Evolutionary conservation across 2,329 filamentous ascomycete species (phyloP).

Genomic region (Mycogone perniciosa): DNA sequence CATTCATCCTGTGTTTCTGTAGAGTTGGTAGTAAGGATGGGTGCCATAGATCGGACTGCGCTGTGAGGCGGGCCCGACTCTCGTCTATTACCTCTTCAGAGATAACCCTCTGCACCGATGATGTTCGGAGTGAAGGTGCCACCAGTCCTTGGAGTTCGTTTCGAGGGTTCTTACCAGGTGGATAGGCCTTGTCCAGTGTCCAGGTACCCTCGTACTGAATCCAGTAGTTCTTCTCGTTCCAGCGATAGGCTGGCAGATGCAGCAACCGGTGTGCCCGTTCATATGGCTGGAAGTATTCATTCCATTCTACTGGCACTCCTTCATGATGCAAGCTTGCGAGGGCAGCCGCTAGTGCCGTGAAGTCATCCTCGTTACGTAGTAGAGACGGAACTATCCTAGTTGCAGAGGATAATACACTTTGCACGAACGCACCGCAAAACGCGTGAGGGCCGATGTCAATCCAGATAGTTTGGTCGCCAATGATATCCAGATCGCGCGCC

Average conservation of each 20-base stretch:
- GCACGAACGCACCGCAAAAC: not conserved
- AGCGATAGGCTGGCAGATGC: slow-evolving; percentile 61
- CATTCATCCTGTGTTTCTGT: not conserved
- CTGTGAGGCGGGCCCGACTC: not conserved
- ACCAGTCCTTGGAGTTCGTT: not conserved
- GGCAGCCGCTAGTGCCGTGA: not conserved
- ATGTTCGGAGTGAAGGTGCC: not conserved
- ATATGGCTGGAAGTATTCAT: slow-evolving; percentile 55
- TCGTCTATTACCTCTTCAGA: not conserved
- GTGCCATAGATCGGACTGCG: not conserved
- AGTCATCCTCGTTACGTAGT: slow-evolving; percentile 43
- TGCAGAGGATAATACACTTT: not conserved
- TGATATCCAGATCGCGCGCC: not conserved
- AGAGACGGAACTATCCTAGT: slow-evolving; percentile 36
- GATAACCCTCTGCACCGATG: not conserved
- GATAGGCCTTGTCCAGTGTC: slow-evolving; percentile 41
- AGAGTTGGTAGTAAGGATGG: not conserved
- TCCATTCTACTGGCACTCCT: slow-evolving; percentile 61
- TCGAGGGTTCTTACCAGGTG: not conserved
- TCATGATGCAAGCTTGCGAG: slow-evolving; percentile 26
- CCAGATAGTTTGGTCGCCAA: not conserved
- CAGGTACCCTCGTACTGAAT: slow-evolving; percentile 35
- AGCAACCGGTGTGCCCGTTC: slow-evolving; percentile 36
- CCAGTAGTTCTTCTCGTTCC: slow-evolving; percentile 68
- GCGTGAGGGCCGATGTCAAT: not conserved